Base-by-base conservation (phyloP, 805 yeast species). In the Spathaspora hagerdaliae region DNA sequence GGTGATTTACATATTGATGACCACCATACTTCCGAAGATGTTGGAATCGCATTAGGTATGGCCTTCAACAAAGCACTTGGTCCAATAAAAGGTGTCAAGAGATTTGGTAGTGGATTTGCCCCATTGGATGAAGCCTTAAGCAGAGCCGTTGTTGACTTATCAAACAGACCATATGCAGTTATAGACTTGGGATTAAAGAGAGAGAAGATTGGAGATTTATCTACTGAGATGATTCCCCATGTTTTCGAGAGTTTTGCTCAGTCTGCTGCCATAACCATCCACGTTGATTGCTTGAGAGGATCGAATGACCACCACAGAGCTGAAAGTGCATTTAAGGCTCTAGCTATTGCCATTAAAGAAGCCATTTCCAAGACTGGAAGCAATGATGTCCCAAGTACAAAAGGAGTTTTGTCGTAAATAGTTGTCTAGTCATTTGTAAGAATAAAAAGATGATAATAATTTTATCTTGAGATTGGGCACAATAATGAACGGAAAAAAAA, bases 221-320 rank as follows among this genome's bases (percentile, higher is more conserved):
- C 90, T 33, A 81, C 94, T 58, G 99, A 94, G 69, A 94, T 94
- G 99, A 85, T 94, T 52, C 97, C 97, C n/a, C 99, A 94, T 64
- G 91, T 94, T 40, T 63, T 94, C 50, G 96, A 90, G 65, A 85
- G 96, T 56, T 94, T 94, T 72, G 97, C 98, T 3, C 88, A 86
- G 57, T 87, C 87, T 36, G 96, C 97, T 1, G 85, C 85, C 49
- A 77, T 94, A 44, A 94, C 99, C 1, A 60, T 94, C 59, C 99
- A 94, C 60, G 96, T 94, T 32, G 99, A 94, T 67, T 88, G 96
- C 64, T 61, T 94, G 47, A 76, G 97, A 54, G 99, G 99, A 0
- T 80, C 79, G 64, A 94, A 94, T 65, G 99, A 94, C 65, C 99
- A 94, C 65, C 99, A 94, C 69, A 75, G 97, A 51, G 87, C 96